Percentiles rank a stretch among this genome's conserved stretches.
phyloP scores from a whole-genome alignment of 2,329 filamentous ascomycete genomes.

The Sphaerulina musiva region DNA sequence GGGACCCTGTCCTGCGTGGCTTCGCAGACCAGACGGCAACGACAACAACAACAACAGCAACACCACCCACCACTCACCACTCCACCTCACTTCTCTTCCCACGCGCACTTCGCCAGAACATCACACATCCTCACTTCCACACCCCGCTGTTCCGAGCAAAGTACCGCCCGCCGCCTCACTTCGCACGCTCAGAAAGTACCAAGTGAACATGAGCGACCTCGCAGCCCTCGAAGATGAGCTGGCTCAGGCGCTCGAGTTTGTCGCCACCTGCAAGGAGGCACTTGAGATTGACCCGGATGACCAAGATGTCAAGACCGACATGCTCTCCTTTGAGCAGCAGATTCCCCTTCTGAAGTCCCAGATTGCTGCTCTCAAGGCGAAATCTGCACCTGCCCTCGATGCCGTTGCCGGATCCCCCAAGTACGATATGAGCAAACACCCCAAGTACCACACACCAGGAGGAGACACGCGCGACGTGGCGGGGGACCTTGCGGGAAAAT shows the following conservation, averaged over 20 bases:
- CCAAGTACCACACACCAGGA: slow-evolving; percentile 52
- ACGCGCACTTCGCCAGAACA: not conserved
- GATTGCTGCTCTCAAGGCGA: slow-evolving; percentile 64
- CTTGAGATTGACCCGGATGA: slow-evolving; percentile 60
- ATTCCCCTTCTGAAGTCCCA: slow-evolving; percentile 72
- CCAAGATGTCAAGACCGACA: slow-evolving; percentile 67
- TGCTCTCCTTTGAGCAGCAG: slow-evolving; percentile 73
- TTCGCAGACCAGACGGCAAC: too few species aligned
- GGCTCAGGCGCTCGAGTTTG: slow-evolving; percentile 46
- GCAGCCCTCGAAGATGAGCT: slow-evolving; percentile 70
- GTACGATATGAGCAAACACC: slow-evolving; percentile 54
- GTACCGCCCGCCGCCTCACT: slow-evolving; percentile 2
- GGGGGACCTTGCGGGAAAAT: not conserved
- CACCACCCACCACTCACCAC: too few species aligned
- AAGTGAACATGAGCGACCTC: slow-evolving; percentile 46
- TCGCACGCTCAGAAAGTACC: slow-evolving; percentile 1
- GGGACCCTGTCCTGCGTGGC: too few species aligned
- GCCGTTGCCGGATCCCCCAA: slow-evolving; percentile 13
- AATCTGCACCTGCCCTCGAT: slow-evolving; percentile 30
- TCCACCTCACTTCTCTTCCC: not conserved
- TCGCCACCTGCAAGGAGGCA: slow-evolving; percentile 25
- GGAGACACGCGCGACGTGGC: not conserved
- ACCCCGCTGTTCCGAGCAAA: not conserved
- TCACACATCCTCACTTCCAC: not conserved
- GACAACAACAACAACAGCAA: too few species aligned